phyloP scores from a whole-genome alignment of 1,284 basidiomycete genomes.

The Leucocoprinus gongylophorus region DNA sequence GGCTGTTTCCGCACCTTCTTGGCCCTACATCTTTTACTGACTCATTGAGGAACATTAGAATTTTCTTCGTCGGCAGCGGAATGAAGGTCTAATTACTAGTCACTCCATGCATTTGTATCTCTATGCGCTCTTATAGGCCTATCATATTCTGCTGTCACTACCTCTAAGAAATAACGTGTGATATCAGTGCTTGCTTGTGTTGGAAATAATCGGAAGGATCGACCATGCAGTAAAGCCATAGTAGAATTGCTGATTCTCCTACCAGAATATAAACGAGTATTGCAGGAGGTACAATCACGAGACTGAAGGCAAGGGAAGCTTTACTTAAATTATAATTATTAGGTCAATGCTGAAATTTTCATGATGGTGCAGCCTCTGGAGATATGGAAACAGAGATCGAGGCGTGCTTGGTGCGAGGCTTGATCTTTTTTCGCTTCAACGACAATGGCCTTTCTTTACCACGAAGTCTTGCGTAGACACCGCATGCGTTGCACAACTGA shows the following conservation, averaged over 20 bases:
- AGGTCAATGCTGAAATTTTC: not conserved
- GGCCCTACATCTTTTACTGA: not conserved
- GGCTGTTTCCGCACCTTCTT: not conserved
- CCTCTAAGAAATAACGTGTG: conserved; percentile 1
- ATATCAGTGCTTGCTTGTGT: conserved; percentile 8
- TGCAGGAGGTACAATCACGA: not conserved
- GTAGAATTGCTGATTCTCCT: conserved; percentile 1
- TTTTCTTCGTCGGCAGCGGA: conserved; percentile 9
- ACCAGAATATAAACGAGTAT: not conserved
- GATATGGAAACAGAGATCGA: conserved; percentile 6
- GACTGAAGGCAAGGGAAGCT: not conserved
- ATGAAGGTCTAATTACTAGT: conserved; percentile 5
- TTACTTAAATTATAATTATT: conserved; percentile 5
- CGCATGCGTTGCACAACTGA: conserved; percentile 45
- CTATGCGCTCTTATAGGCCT: conserved; percentile 3
- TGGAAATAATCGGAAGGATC: conserved; percentile 4
- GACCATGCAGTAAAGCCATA: not conserved
- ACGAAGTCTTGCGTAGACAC: conserved; percentile 40
- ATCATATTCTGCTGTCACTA: not conserved
- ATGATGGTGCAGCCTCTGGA: conserved; percentile 16
- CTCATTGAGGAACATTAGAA: not conserved
- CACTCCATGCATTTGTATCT: conserved; percentile 4
- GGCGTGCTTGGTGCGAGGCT: conserved; percentile 38
- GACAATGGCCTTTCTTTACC: conserved; percentile 40
- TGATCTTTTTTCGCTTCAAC: conserved; percentile 40